Evolutionary conservation across 768 basidiomycete genomes (phyloP).

Genomic region (Chiua virens): DNA sequence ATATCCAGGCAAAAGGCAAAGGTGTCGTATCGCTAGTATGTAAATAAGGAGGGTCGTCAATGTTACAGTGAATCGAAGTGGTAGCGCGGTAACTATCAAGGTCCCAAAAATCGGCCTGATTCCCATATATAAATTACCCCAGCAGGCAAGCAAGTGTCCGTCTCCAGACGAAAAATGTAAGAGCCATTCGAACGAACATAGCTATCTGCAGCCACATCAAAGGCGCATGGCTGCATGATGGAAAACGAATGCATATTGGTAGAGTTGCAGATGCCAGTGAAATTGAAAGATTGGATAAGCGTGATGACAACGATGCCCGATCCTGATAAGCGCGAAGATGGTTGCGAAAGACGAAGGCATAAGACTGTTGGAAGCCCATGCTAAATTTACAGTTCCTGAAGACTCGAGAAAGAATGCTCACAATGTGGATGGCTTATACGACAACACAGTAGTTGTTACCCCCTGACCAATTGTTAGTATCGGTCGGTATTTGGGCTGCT

Average conservation of each 20-base stretch:
- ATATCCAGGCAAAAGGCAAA: no score
- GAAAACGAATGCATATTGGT: conserved; percentile 1
- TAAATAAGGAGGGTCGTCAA: conserved; percentile 1
- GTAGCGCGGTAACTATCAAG: conserved; percentile 2
- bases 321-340: background rate
- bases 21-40: conserved; percentile 10
- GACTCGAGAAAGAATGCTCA: conserved; percentile 4
- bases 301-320: background rate
- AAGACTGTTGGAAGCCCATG: no score
- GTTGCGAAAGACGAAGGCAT: background rate
- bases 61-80: background rate
- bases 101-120: conserved; percentile 1
- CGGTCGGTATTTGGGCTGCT: conserved; percentile 11
- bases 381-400: background rate
- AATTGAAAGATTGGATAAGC: no score
- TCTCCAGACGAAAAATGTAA: conserved; percentile 12
- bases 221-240: conserved; percentile 4
- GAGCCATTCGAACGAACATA: conserved; percentile 21
- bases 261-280: background rate
- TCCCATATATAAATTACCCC: conserved; percentile 3
- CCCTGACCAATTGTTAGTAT: background rate
- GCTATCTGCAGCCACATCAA: conserved; percentile 4
- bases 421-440: conserved; percentile 13
- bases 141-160: conserved; percentile 6
- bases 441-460: conserved; percentile 8